Evolutionary conservation across 768 basidiomycete genomes (phyloP).

Genomic region (Mycena olivaceomarginata): DNA sequence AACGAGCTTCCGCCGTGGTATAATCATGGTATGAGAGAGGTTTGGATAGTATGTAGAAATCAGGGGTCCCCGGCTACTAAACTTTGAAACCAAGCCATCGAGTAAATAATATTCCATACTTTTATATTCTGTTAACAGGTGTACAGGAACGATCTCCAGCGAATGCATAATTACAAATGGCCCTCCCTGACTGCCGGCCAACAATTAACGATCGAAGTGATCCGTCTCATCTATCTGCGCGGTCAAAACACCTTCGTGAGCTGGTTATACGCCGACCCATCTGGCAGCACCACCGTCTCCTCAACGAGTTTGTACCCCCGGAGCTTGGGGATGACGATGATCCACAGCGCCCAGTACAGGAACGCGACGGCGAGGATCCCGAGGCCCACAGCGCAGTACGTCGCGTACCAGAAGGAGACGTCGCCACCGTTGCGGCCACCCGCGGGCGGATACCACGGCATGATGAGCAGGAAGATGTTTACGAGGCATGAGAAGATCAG

Average conservation of each 20-base stretch:
- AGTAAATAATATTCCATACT: no score
- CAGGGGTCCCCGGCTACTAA: no score
- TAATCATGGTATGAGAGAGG: no score
- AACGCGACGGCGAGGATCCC: slow-evolving; percentile 56
- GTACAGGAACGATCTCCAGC: no score
- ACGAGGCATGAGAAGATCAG: slow-evolving; percentile 58
- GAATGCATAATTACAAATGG: no score
- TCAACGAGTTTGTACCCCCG: slow-evolving; percentile 57
- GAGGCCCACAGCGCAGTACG: slow-evolving; percentile 62
- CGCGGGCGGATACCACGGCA: slow-evolving; percentile 64
- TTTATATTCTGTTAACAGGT: no score
- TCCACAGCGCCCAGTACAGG: slow-evolving; percentile 57
- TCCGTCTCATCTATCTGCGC: no score
- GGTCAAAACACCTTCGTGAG: slow-evolving; percentile 24
- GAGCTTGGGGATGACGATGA: slow-evolving; percentile 63
- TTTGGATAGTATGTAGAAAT: no score
- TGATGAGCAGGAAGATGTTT: slow-evolving; percentile 62
- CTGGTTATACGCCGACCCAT: slow-evolving; percentile 34
- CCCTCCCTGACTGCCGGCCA: no score
- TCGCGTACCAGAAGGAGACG: slow-evolving; percentile 65
- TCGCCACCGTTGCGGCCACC: slow-evolving; percentile 62
- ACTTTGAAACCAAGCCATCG: no score
- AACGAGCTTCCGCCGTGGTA: no score
- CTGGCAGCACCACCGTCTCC: slow-evolving; percentile 21
- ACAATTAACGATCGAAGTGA: no score